Evolutionary conservation across 1,284 basidiomycete species (phyloP), one percentile per base, ranked within the genome.

Genomic region (Anthracocystis setariae): DNA sequence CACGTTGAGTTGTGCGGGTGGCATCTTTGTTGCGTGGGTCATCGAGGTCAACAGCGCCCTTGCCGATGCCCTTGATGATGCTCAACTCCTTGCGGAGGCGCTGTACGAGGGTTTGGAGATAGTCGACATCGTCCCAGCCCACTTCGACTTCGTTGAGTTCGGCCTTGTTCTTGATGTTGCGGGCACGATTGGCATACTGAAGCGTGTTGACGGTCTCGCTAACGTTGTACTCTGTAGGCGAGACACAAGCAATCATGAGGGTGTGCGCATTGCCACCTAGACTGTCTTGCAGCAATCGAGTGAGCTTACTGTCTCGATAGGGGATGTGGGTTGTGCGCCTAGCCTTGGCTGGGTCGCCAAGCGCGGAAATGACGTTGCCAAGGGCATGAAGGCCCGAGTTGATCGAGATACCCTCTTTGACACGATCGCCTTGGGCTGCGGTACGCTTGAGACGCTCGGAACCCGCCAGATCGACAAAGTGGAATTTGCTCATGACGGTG

Each of bases 231-330:
- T 98, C 96, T 0, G 91, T 91, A 12, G 94, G 92, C 71, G 93
- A 95, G 64, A 98, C 91, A 84, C 96, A 98, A 10, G 95, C 95
- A 74, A 98, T 94, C 96, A 98, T 98, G 70, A 97, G 90, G 3
- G 96, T 98, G 80, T 96, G 91, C 1, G 95, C 91, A 83, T 98
- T 98, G 37, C 95, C 95, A 46, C 95, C 95, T n/a, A 98, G 89
- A 13, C 94, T 98, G 84, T 98, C 94, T 89, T 98, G 94, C 15
- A 98, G 86, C 61, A 89, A 85, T 40, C 94, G 90, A 3, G 94
- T 97, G 74, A 98, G 90, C 84, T 98, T 98, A 13, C 93, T 95
- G 85, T 98, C 94, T 50, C 94, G 93, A 84, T 98, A 98, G 5
- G 94, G 94, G 55, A 98, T 88, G 84, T 98, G 94, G 5, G 85